A percentile compares a stretch with the other conserved stretches of the same genome.
These are phyloP conservation scores for Coprinopsis sp. DNA, from an alignment of 768 basidiomycete species.

Conservation along the genomic window DNA sequence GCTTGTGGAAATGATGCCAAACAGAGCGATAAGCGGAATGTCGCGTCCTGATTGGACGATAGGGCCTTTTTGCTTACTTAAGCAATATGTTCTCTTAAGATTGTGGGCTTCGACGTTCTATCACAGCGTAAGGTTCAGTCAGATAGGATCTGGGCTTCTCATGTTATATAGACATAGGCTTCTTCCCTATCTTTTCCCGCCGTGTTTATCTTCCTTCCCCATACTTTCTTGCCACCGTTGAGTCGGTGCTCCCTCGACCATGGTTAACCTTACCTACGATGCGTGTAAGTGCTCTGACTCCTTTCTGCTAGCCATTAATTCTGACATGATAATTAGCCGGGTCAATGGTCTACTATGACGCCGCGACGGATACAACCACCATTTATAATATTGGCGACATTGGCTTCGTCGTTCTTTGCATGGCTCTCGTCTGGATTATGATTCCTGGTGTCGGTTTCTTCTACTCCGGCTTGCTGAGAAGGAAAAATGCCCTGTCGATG, in stretches of 20 bases:
- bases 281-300: constrained; percentile 19
- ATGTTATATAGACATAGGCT: neutral
- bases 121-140: neutral
- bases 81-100: neutral
- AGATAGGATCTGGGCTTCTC: constrained; percentile 1
- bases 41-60: constrained; percentile 12
- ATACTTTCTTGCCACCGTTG: neutral
- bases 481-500: constrained; percentile 95
- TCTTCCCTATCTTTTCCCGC: neutral
- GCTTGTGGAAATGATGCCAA: neutral
- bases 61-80: constrained; percentile 7
- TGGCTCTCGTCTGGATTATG: constrained; percentile 86
- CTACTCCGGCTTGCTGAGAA: constrained; percentile 85
- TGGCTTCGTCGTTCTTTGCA: constrained; percentile 60
- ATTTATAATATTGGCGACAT: constrained; percentile 47
- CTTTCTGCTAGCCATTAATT: neutral
- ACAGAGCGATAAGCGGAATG: constrained; percentile 1
- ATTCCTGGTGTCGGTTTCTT: constrained; percentile 83
- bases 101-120: neutral
- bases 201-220: constrained; percentile 2
- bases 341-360: constrained; percentile 4
- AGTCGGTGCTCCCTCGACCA: constrained; percentile 14
- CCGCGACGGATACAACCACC: neutral
- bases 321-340: constrained; percentile 7
- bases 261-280: constrained; percentile 31